These are phyloP conservation scores for Theileria equi DNA, from an alignment of 169 alveolate genomes.

Conservation along the genomic window DNA sequence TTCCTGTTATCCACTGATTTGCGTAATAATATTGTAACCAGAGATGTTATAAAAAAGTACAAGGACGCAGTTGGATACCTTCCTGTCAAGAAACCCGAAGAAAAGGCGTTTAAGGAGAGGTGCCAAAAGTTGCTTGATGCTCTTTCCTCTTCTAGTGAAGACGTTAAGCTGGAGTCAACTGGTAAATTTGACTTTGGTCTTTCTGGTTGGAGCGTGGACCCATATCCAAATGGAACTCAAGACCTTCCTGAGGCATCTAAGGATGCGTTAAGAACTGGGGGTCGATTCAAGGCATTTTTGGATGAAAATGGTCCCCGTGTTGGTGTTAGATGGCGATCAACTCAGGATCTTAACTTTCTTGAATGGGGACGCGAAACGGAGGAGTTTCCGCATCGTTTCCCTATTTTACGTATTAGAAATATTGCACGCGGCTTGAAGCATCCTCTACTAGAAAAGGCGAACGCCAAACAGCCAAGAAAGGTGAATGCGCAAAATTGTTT, in stretches of 20 bases:
- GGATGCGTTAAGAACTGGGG: slow-evolving; percentile 85
- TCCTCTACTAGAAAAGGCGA: slow-evolving; percentile 80
- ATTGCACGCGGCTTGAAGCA: slow-evolving; percentile 85
- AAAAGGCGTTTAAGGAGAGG: slow-evolving; percentile 48
- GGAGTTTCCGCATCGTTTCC: slow-evolving; percentile 78
- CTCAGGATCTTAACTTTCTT: slow-evolving; percentile 78
- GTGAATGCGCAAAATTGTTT: slow-evolving; percentile 78
- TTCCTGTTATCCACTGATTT: slow-evolving; percentile 68
- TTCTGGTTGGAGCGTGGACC: slow-evolving; percentile 88
- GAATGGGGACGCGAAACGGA: slow-evolving; percentile 84
- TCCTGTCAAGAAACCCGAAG: slow-evolving; percentile 64
- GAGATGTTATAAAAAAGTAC: slow-evolving; percentile 65
- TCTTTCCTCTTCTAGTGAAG: slow-evolving; percentile 4
- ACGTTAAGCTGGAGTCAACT: background rate
- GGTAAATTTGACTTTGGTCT: slow-evolving; percentile 72
- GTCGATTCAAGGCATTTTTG: slow-evolving; percentile 63
- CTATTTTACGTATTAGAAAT: slow-evolving; percentile 84
- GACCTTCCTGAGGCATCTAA: slow-evolving; percentile 83
- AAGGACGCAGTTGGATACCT: slow-evolving; percentile 45
- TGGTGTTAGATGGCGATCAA: slow-evolving; percentile 76
- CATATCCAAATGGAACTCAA: slow-evolving; percentile 90
- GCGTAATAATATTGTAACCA: slow-evolving; percentile 60
- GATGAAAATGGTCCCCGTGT: slow-evolving; percentile 65
- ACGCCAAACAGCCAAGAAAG: slow-evolving; percentile 83
- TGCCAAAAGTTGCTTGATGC: slow-evolving; percentile 55